phyloP scores from a whole-genome alignment of 2,329 filamentous ascomycete species.

The Cercospora sp. region DNA sequence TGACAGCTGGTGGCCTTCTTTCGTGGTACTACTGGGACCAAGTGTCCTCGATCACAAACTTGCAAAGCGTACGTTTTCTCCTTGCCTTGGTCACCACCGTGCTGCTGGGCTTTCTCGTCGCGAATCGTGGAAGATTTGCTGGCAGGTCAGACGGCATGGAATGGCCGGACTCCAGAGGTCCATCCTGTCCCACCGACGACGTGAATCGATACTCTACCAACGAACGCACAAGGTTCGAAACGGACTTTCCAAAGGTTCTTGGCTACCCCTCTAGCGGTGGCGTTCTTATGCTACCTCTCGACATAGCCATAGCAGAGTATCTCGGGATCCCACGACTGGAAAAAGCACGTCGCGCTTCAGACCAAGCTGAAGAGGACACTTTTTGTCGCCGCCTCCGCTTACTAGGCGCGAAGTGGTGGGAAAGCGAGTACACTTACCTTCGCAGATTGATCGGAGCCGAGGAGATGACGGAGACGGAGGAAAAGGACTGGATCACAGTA shows the following conservation, averaged over 20 bases:
- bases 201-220: neutral
- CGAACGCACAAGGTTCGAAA: neutral
- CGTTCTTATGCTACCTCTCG: neutral
- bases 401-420: conserved; percentile 6
- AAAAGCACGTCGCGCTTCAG: neutral
- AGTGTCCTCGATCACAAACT: neutral
- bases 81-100: neutral
- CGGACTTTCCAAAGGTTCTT: neutral
- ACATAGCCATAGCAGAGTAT: conserved; percentile 5
- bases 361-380: neutral
- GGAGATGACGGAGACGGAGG: neutral
- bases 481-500: neutral
- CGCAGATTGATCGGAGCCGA: neutral
- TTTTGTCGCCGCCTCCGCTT: conserved; percentile 1
- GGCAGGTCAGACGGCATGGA: neutral
- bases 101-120: neutral
- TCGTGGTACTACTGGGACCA: conserved; percentile 1
- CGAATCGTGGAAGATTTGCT: neutral
- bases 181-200: neutral
- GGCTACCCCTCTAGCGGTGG: conserved; percentile 1
- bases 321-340: neutral
- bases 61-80: neutral
- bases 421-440: neutral
- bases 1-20: neutral
- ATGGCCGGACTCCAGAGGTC: neutral